A percentile compares a stretch with the other conserved stretches of the same genome.
phyloP scores from a whole-genome alignment of 2,329 filamentous ascomycete species.

The Diaporthe sp. region DNA sequence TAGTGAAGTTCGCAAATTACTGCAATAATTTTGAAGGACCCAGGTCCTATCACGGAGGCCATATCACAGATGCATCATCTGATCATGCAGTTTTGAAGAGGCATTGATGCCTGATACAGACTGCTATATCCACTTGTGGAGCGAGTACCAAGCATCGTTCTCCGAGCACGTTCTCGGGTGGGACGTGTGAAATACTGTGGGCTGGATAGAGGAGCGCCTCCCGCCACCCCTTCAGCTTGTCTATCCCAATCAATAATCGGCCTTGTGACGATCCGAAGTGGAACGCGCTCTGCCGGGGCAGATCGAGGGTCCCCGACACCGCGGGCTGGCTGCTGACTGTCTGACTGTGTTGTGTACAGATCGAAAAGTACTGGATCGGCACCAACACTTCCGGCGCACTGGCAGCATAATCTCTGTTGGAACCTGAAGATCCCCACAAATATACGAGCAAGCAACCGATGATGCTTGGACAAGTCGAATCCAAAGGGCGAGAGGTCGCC shows the following conservation, averaged over 20 bases:
- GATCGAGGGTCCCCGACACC: slow-evolving; percentile 6
- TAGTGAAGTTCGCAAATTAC: neutral
- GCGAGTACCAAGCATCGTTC: neutral
- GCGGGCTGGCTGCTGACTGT: slow-evolving; percentile 5
- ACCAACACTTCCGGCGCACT: slow-evolving; percentile 23
- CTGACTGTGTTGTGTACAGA: neutral
- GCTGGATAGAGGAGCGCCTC: slow-evolving; percentile 4
- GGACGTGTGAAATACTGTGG: slow-evolving; percentile 23
- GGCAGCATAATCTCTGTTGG: slow-evolving; percentile 6
- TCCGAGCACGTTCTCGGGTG: slow-evolving; percentile 13
- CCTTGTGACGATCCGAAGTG: slow-evolving; percentile 28
- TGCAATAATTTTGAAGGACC: neutral
- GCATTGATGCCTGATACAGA: slow-evolving; percentile 15
- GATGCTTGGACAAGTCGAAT: neutral
- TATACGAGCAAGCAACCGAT: neutral
- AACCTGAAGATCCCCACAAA: slow-evolving; percentile 12
- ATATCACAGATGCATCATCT: slow-evolving; percentile 9
- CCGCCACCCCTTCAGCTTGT: slow-evolving; percentile 7
- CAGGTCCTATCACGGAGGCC: slow-evolving; percentile 4
- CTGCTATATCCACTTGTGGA: slow-evolving; percentile 24
- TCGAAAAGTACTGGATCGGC: neutral
- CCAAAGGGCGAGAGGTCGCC: neutral
- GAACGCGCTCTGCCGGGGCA: neutral
- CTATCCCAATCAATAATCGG: neutral
- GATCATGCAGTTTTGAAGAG: neutral